These are phyloP conservation scores for Lipomyces chichibuensis DNA, from an alignment of 805 yeast genomes.

Conservation along the genomic window DNA sequence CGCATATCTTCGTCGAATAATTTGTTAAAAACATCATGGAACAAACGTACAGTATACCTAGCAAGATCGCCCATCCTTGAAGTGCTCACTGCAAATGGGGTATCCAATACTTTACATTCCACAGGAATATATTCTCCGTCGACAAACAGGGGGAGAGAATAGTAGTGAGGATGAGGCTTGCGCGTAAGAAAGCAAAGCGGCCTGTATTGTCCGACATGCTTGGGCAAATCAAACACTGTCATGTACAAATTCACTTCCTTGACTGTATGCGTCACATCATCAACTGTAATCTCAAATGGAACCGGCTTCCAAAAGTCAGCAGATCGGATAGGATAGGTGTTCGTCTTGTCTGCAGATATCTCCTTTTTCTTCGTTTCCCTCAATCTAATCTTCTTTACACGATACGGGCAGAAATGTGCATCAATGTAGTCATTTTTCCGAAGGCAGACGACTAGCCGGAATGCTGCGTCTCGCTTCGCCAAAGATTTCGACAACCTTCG, in stretches of 20 bases:
- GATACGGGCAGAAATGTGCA: slow-evolving; percentile 7
- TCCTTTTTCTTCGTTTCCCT: slow-evolving; percentile 6
- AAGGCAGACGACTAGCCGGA: slow-evolving; percentile 8
- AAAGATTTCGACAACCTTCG: neutral
- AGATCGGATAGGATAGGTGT: neutral
- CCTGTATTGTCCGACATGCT: slow-evolving; percentile 2
- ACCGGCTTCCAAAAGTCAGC: slow-evolving; percentile 14
- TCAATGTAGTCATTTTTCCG: neutral
- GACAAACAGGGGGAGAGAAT: neutral
- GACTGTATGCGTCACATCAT: neutral
- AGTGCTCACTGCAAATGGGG: neutral
- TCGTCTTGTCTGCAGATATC: neutral
- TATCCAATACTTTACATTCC: neutral
- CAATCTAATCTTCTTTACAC: slow-evolving; percentile 2
- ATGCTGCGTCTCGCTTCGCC: slow-evolving; percentile 23
- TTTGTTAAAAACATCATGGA: slow-evolving; percentile 3
- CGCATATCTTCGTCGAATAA: slow-evolving; percentile 4
- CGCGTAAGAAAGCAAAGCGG: slow-evolving; percentile 9
- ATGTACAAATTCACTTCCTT: slow-evolving; percentile 1
- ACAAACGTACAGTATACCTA: slow-evolving; percentile 12
- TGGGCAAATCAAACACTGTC: slow-evolving; percentile 5
- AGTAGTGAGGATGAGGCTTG: slow-evolving; percentile 9
- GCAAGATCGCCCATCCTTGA: neutral
- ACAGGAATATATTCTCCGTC: slow-evolving; percentile 14
- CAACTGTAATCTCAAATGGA: neutral